phyloP scores from a whole-genome alignment of 2,329 filamentous ascomycete species.

The Rhynchosporium secalis region DNA sequence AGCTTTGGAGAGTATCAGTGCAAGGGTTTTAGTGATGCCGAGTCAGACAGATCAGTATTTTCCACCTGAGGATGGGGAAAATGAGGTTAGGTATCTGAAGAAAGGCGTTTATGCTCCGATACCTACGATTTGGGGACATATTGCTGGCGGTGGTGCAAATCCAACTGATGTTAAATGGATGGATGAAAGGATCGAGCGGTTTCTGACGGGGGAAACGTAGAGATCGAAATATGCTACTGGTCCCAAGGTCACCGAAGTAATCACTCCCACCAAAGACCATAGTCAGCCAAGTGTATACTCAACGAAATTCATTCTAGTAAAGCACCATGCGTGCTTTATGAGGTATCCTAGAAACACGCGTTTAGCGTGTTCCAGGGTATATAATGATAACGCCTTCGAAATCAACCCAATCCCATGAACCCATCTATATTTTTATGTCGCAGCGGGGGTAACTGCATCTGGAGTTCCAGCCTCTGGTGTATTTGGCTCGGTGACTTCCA shows the following conservation, averaged over 20 bases:
- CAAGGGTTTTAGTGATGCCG: constrained; percentile 62
- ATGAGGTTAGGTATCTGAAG: constrained; percentile 38
- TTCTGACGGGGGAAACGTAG: constrained; percentile 26
- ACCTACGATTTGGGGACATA: constrained; percentile 43
- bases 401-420: constrained; percentile 1
- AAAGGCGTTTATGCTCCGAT: constrained; percentile 40
- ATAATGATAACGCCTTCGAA: constrained; percentile 16
- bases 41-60: constrained; percentile 68
- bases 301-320: neutral
- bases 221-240: neutral
- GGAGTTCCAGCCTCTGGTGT: constrained; percentile 10
- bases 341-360: neutral
- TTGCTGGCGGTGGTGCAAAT: constrained; percentile 41
- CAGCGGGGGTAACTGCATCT: constrained; percentile 5
- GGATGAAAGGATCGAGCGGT: constrained; percentile 37
- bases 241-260: too few relatives aligned
- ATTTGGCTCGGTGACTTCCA: constrained; percentile 24
- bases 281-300: neutral
- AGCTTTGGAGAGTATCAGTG: constrained; percentile 59
- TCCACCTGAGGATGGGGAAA: constrained; percentile 43
- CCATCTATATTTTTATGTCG: neutral
- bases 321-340: neutral
- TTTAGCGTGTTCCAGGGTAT: constrained; percentile 14
- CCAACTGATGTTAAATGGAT: constrained; percentile 40
- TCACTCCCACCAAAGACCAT: neutral